Evolutionary conservation across 169 alveolate species (phyloP), one percentile per base, ranked within the genome.

Genomic region (Babesia microti): DNA sequence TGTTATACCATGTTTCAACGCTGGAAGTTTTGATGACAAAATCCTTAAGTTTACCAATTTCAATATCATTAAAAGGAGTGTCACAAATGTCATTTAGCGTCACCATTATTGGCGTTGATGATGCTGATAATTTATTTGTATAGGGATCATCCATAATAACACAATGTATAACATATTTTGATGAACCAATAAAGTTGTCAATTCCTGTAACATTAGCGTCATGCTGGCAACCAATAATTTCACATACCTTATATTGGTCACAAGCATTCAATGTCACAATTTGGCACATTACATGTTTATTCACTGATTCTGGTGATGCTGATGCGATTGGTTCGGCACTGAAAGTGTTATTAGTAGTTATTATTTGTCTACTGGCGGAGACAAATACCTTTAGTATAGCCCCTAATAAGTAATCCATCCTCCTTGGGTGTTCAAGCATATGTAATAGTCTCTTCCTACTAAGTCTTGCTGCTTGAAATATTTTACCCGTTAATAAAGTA

Each of bases 341-440:
- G 35, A 17, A 0, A n/a, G 54, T 32, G 17, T 46, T 9, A 11
- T 14, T 4, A 12, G 9, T 22, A n/a, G n/a, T n/a, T n/a, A n/a
- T n/a, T n/a, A n/a, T n/a, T n/a, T n/a, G n/a, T n/a, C n/a, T 29
- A 17, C 22, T 52, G 7, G 53, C 18, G 27, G 55, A 28, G 3
- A 65, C 51, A 21, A 7, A 47, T 11, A 65, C 30, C 21, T 39
- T 32, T 33, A 55, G 17, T 11, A 65, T 14, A 6, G 49, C 32
- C 0, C 76, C 76, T 2, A 43, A 37, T 6, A 65, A 30, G 58
- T 65, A 65, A 26, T 65, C 57, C 9, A 52, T 45, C 30, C 54
- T 47, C 29, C 46, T 37, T 18, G 76, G 76, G 22, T 65, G 76
- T 27, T 65, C 76, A 29, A 65, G 24, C 7, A 65, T 65, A 12